phyloP scores from a whole-genome alignment of 441 rosid species.

The Erodium texanum region DNA sequence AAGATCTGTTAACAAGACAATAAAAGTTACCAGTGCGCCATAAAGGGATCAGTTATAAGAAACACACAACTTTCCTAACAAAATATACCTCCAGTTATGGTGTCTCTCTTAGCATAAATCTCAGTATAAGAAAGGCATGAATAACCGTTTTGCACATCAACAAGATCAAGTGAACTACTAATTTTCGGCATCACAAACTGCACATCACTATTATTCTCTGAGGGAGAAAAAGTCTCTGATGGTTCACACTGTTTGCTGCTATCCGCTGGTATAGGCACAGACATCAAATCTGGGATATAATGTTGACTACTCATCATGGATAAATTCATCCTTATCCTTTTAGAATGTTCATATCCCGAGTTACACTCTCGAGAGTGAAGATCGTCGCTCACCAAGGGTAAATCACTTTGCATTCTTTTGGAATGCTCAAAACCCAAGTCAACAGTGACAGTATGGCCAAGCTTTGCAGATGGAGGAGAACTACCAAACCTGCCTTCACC shows the following conservation, averaged over 20 bases:
- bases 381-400: not conserved
- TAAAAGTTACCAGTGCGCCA: not conserved
- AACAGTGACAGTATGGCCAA: not conserved
- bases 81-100: not conserved
- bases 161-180: not conserved
- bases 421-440: constrained; percentile 4
- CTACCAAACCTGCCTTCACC: not conserved
- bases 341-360: not conserved
- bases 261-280: not conserved
- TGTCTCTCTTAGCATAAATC: not conserved
- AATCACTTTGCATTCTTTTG: not conserved
- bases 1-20: not conserved
- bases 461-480: not conserved
- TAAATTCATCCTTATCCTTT: not conserved
- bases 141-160: not conserved
- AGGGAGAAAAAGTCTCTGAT: not conserved
- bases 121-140: not conserved
- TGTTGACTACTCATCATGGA: not conserved
- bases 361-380: not conserved
- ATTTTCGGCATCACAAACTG: not conserved
- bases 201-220: not conserved
- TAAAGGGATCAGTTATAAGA: not conserved
- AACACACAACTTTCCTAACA: not conserved
- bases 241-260: not conserved
- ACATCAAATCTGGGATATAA: too few relatives aligned